Base-by-base conservation (phyloP, 2,329 filamentous ascomycete genomes). In the Orbilia brochopaga region DNA sequence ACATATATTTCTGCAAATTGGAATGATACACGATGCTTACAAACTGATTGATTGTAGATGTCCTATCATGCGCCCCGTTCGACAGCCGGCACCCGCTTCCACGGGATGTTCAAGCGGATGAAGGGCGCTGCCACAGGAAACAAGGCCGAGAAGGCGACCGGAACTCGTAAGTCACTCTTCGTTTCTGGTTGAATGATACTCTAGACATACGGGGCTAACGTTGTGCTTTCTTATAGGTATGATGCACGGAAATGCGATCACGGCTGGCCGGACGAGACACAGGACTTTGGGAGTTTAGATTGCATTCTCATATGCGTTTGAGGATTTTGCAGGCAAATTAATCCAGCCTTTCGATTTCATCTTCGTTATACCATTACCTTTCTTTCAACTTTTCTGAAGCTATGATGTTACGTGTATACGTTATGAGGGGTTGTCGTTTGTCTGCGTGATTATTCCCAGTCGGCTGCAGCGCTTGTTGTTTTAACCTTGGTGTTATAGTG, bases 51-150 rank as follows among this genome's bases (percentile, higher is more conserved):
- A n/a, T n/a, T 23, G 19, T 44, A 69, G 55, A 44, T 72, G 50
- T 65, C 54, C 51, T 72, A 72, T 48, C 67, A 72, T 54, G 56
- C 65, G 23, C 67, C 67, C 2, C 67, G 67, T n/a, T 72, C 60
- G 1, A 72, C 60, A 17, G 56, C 60, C 5, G 67, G 67, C 23
- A 72, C 67, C 17, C 50, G 67, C 11, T 52, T 72, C 37, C 67
- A 72, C 32, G 67, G 67, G 40, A 72, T 72, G 60, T 61, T 72
- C 21, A 72, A 72, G 50, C n/a, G 67, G 24, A 60, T 72, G 55
- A 72, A 61, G 44, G 67, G 67, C 35, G n/a, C 60, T n/a, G 67
- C 52, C 1, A 55, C 32, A 15, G 67, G 67, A 48, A 65, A 72
- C 46, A 65, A 51, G 57, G 60, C 60, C 13, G 67, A 72, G 50